A percentile compares a stretch with the other conserved stretches of the same genome.
These are phyloP conservation scores for Puccinia novopanici DNA, from an alignment of 1,284 basidiomycete species.

Conservation along the genomic window DNA sequence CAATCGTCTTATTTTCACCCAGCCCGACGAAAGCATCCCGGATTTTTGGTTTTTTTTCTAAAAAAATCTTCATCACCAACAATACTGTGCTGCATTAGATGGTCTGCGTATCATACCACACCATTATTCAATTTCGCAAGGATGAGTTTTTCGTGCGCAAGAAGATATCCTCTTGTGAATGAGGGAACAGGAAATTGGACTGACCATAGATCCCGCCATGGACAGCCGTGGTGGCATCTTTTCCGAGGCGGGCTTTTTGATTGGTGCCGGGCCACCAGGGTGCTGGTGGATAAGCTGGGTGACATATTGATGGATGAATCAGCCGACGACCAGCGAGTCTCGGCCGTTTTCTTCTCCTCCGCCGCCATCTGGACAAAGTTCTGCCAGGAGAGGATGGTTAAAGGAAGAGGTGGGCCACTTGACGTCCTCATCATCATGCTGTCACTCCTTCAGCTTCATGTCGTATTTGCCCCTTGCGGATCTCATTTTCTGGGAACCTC, in stretches of 20 bases:
- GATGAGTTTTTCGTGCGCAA: no score
- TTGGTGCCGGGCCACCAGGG: constrained; percentile 72
- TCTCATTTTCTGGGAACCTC: constrained; percentile 90
- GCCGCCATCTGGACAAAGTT: constrained; percentile 74
- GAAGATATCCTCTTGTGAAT: no score
- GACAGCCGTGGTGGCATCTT: constrained; percentile 87
- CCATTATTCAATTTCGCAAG: no score
- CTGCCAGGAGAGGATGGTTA: constrained; percentile 83
- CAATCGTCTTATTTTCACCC: no score
- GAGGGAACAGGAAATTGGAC: not conserved
- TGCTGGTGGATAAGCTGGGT: constrained; percentile 84
- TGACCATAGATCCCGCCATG: constrained; percentile 75
- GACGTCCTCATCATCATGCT: constrained; percentile 70
- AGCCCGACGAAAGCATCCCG: no score
- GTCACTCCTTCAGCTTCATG: constrained; percentile 83
- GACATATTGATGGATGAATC: constrained; percentile 90
- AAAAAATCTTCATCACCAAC: no score
- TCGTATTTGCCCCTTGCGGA: constrained; percentile 84
- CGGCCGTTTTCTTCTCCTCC: constrained; percentile 62
- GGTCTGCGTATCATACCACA: no score
- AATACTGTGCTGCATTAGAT: no score
- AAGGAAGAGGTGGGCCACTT: constrained; percentile 71
- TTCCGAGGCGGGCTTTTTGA: constrained; percentile 70
- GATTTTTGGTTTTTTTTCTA: no score
- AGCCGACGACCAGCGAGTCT: constrained; percentile 76